phyloP scores from a whole-genome alignment of 78 protist genomes.

The Dictyostelium firmibasis region DNA sequence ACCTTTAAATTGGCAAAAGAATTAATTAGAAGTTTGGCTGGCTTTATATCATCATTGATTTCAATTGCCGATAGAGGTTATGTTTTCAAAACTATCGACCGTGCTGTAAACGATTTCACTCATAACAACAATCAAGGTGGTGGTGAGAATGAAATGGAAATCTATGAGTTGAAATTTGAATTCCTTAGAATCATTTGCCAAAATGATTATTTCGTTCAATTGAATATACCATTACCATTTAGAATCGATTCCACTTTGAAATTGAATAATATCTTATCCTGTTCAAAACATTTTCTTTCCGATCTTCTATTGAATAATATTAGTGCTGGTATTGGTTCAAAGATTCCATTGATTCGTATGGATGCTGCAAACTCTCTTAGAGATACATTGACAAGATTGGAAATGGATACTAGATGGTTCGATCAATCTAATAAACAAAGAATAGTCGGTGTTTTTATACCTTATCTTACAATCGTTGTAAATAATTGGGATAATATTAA shows the following conservation, averaged over 20 bases:
- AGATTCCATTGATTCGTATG: slow-evolving; percentile 49
- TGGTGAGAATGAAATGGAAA: slow-evolving; percentile 60
- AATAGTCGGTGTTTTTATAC: slow-evolving; percentile 70
- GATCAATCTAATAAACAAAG: slow-evolving; percentile 47
- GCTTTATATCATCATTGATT: not conserved
- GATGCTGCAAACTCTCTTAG: slow-evolving; percentile 61
- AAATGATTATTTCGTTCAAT: slow-evolving; percentile 70
- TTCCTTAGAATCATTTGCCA: slow-evolving; percentile 70
- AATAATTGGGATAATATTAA: slow-evolving; percentile 35
- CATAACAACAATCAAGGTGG: not conserved
- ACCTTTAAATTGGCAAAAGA: slow-evolving; percentile 72
- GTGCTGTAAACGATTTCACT: slow-evolving; percentile 19
- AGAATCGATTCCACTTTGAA: slow-evolving; percentile 29
- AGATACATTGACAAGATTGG: slow-evolving; percentile 50
- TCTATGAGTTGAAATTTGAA: slow-evolving; percentile 60
- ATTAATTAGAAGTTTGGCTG: slow-evolving; percentile 15
- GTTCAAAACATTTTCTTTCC: slow-evolving; percentile 53
- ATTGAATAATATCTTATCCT: not conserved
- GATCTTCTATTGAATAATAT: slow-evolving; percentile 19
- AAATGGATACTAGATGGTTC: slow-evolving; percentile 72
- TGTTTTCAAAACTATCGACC: slow-evolving; percentile 54
- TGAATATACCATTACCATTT: slow-evolving; percentile 68
- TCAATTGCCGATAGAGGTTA: slow-evolving; percentile 59
- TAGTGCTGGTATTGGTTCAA: slow-evolving; percentile 15
- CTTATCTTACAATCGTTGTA: slow-evolving; percentile 22